Evolutionary conservation across 176 grass and related monocot genomes (phyloP).

Genomic region (Poa pratensis): DNA sequence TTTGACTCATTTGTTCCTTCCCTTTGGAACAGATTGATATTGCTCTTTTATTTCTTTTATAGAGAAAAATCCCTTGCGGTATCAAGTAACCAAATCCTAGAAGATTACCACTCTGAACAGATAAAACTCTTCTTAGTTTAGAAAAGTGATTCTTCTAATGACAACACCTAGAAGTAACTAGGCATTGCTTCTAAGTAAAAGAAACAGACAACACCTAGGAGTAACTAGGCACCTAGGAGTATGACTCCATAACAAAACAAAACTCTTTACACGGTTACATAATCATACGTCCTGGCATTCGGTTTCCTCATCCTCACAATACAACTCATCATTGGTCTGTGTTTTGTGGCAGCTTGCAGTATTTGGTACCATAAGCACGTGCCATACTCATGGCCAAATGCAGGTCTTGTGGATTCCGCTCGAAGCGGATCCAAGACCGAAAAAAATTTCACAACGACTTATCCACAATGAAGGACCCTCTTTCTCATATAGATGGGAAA

Average conservation of each 20-base stretch:
- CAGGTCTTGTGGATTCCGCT: too few relatives aligned
- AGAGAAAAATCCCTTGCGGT: background rate
- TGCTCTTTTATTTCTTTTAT: conserved; percentile 7
- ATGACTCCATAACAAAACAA: background rate
- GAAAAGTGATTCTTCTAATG: background rate
- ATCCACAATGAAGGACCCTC: background rate
- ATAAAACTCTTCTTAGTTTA: background rate
- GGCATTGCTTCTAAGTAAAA: background rate
- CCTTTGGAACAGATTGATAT: background rate
- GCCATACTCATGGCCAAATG: too few relatives aligned
- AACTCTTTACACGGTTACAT: background rate
- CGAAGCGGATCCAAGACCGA: too few relatives aligned
- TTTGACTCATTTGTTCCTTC: background rate
- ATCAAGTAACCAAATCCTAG: conserved; percentile 15
- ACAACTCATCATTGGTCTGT: too few relatives aligned
- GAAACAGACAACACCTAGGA: background rate
- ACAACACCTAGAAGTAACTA: background rate
- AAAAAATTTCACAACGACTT: background rate
- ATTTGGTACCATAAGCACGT: too few relatives aligned
- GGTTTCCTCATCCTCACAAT: too few relatives aligned
- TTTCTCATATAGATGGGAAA: background rate
- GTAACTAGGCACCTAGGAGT: too few relatives aligned
- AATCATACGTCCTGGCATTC: background rate
- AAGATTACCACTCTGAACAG: conserved; percentile 1
- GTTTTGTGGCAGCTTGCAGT: too few relatives aligned